Base-by-base conservation (phyloP, 2,329 filamentous ascomycete species). In the Aureobasidium musti region DNA sequence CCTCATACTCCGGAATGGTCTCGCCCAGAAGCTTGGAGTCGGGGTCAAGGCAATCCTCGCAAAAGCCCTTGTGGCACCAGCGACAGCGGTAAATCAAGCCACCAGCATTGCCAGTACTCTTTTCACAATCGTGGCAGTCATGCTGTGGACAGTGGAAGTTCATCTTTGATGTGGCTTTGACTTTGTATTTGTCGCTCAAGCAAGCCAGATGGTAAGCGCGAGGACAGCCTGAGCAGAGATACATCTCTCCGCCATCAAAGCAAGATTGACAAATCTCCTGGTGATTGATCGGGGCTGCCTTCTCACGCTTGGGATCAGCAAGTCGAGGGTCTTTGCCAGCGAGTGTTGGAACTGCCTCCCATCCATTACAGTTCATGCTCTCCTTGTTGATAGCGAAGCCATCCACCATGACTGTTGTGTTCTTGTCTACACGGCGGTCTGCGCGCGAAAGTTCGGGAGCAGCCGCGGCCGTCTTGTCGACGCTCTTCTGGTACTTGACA, bases 331-430 rank as follows among this genome's bases (percentile, higher is more conserved):
- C 82, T 70, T 86, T 85, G 33, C 83, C 83, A 6, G 82, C 82
- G 52, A 86, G 71, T 0, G 84, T 86, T 1, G 84, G 83, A 1
- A 87, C 83, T 3, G 85, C 84, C 71, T 87, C 85, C 80, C 84
- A 85, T 65, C 82, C 77, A 2, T 73, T 79, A 67, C 83, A 85
- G 11, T 76, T 75, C 69, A 86, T 76, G 0, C 81, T 84, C 35
- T 86, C 83, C 69, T 87, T 88, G 65, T 76, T 82, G 61, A 88
- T 81, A 1, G 81, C 81, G 70, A 80, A 86, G 0, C 84, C 85
- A 68, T 83, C 79, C 0, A 86, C 75, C 77, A 84, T 82, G 43
- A 87, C 82, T 0, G 83, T 86, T 0, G 82, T 83, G 67, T 86
- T 83, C 72, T 87, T 87, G 56, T 82, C 83, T 6, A 80, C 75